Evolutionary conservation across 2,329 filamentous ascomycete genomes (phyloP), one percentile per base, ranked within the genome.

Genomic region (Alternaria panax): DNA sequence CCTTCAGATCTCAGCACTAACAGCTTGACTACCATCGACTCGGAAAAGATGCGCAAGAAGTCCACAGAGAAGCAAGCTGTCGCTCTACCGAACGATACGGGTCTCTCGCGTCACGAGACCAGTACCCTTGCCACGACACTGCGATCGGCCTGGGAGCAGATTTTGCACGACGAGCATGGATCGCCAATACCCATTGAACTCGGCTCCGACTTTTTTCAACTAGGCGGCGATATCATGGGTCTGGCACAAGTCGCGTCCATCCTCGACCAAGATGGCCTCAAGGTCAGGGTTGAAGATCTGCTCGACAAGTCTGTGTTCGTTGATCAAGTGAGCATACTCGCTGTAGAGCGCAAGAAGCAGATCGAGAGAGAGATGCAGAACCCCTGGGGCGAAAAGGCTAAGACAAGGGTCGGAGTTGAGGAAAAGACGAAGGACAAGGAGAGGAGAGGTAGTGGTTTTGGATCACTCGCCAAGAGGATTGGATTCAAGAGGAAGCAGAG

Each of bases 221-320:
- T 76, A 2, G 72, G 74, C 16, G 75, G 74, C 1, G 73, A 75
- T 42, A 73, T 77, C 30, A 75, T 76, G 69, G 73, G 71, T 14
- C 53, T 75, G 8, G 74, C 74, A 22, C 74, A 75, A 54, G 60
- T 77, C 22, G 65, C 71, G 0, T 69, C 67, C 16, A 75, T 74
- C 8, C 66, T 75, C 5, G 70, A 72, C 30, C 65, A 70, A 34
- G 65, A 67, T 4, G 71, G 69, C 4, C 56, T 74, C 34, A 66
- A 56, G 18, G 61, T 75, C 3, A 55, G 67, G 7, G 71, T 76
- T 5, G 74, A 76, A 57, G 74, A 76, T 48, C 43, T 76, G 40
- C 68, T 76, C 22, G 72, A 75, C 8, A 70, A 74, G 60, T 63
- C 63, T 12, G 58, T 71, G 14, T 75, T 75, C 58, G 63, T 68